Evolutionary conservation across 768 basidiomycete genomes (phyloP), one percentile per base, ranked within the genome.

Genomic region (Hypholoma fasciculare): DNA sequence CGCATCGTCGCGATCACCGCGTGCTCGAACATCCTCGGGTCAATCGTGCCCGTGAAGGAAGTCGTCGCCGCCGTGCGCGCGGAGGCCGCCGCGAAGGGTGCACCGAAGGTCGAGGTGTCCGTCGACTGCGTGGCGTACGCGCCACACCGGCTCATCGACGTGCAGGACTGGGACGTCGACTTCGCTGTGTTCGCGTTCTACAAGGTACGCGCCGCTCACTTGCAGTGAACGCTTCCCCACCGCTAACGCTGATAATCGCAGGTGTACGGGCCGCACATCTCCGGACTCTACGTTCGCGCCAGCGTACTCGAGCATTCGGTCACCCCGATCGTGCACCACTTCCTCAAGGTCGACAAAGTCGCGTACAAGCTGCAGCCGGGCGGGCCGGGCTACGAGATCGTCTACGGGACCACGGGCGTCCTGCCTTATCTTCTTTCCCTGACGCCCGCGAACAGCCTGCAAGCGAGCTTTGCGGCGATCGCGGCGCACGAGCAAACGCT

Each of bases 51-150:
- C 0, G 80, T 92, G 9, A 80, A 84, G 60, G 81, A 83, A 7
- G 71, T 85, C 26, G 78, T 84, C 9, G 70, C 72, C 23, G 82
- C 82, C 3, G 72, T 85, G 8, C 70, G 88, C 13, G 74, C 72
- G 8, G 74, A 78, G 16, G 87, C 86, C 2, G 72, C 71, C 42
- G 75, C 78, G 17, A 73, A 79, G 52, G 86, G 88, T 23, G 78
- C 80, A 11, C 68, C 68, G 57, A 86, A 88, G 67, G 72, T 90
- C 27, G 85, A 92, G 69, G 75, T 91, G 13, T 82, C 79, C 0
- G 78, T 92, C 2, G 91, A 92, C 64, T 90, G 89, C 60, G 91
- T 92, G 2, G 89, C 89, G 2, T 91, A 88, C 62, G 88, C 88
- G 4, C 89, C 90, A 0, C 89, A 92, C 65, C 76, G 88, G 13